A percentile compares a stretch with the other conserved stretches of the same genome.
phyloP scores from a whole-genome alignment of 2,329 filamentous ascomycete species.

The Fusarium pseudoanthophilum region DNA sequence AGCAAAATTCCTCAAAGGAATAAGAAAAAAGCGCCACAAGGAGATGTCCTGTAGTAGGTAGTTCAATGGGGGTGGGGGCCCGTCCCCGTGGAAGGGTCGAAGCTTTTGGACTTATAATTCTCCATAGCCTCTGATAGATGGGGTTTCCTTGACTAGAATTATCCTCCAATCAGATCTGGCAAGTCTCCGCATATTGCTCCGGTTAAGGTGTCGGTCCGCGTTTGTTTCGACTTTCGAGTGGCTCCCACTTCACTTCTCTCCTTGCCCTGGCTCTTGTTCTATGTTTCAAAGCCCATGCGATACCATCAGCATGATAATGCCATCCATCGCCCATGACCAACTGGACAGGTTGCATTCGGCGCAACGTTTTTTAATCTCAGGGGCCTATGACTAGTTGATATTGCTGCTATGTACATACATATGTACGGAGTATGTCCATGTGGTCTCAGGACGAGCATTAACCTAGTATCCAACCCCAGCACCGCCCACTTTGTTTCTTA shows the following conservation, averaged over 20 bases:
- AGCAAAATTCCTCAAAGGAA: conserved; percentile 8
- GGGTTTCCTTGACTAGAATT: conserved; percentile 13
- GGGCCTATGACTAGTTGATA: background rate
- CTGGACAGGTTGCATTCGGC: conserved; percentile 17
- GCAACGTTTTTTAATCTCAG: conserved; percentile 5
- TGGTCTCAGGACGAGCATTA: background rate
- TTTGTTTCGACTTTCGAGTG: conserved; percentile 39
- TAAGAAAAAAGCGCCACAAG: conserved; percentile 14
- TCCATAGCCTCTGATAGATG: conserved; percentile 42
- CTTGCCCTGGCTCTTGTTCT: conserved; percentile 25
- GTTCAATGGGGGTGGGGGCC: conserved; percentile 31
- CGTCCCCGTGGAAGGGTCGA: background rate
- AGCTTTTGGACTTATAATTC: conserved; percentile 42
- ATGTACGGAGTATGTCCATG: background rate
- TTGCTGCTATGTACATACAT: background rate
- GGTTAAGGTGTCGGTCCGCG: conserved; percentile 28
- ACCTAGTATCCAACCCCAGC: background rate
- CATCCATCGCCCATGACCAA: background rate
- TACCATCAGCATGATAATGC: conserved; percentile 21
- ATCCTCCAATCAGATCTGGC: conserved; percentile 36
- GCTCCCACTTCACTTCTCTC: conserved; percentile 10
- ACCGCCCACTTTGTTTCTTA: conserved; percentile 2
- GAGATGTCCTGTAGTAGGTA: background rate
- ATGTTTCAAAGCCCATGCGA: conserved; percentile 45
- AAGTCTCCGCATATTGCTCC: conserved; percentile 32